phyloP scores from a whole-genome alignment of 306 rosid genomes.

The Dryas drummondii region DNA sequence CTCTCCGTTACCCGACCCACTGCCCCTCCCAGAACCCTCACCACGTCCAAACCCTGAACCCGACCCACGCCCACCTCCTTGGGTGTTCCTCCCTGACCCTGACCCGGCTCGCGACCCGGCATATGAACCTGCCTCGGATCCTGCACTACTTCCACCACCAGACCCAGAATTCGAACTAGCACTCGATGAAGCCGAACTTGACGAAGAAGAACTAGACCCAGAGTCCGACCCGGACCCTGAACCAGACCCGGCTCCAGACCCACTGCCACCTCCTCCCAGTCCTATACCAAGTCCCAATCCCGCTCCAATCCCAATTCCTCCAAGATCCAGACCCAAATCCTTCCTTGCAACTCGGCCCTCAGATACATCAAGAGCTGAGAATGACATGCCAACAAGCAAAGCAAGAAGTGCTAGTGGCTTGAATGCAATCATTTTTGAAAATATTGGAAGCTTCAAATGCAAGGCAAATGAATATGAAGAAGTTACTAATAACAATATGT shows the following conservation, averaged over 20 bases:
- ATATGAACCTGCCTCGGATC: constrained; percentile 45
- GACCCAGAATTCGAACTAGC: constrained; percentile 42
- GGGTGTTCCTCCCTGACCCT: constrained; percentile 12
- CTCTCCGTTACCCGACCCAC: constrained; percentile 10
- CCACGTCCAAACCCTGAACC: constrained; percentile 42
- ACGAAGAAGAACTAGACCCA: constrained; percentile 23
- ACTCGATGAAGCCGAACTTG: constrained; percentile 28
- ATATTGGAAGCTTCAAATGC: not conserved
- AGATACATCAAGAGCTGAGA: constrained; percentile 4
- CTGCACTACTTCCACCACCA: constrained; percentile 25
- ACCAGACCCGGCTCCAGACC: constrained; percentile 35
- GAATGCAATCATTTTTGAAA: constrained; percentile 36
- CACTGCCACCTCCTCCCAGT: constrained; percentile 45
- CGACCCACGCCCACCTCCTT: constrained; percentile 34
- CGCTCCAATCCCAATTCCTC: constrained; percentile 58
- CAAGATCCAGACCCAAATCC: constrained; percentile 63
- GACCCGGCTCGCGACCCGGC: constrained; percentile 43
- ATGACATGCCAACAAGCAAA: constrained; percentile 38
- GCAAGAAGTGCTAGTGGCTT: constrained; percentile 36
- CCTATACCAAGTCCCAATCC: constrained; percentile 55
- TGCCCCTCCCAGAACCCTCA: constrained; percentile 33
- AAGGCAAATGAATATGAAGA: not conserved
- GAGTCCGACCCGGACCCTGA: constrained; percentile 26
- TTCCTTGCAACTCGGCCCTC: constrained; percentile 59
- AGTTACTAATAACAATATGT: not conserved